Base-by-base conservation (phyloP, 805 yeast genomes). In the Starmerella powellii region DNA sequence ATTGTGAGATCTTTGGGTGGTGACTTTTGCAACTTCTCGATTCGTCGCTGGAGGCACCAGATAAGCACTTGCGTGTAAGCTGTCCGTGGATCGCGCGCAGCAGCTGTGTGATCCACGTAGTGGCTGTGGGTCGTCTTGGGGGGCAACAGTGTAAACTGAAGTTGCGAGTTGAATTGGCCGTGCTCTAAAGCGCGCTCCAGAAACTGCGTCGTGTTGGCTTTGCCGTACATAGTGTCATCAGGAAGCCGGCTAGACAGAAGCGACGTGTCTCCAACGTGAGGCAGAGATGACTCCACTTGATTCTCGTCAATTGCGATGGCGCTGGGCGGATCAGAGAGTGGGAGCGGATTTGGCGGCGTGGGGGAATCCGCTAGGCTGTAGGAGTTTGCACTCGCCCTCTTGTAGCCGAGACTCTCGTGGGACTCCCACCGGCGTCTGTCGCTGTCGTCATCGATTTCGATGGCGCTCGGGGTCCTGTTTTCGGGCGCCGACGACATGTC, bases 61-160 rank as follows among this genome's bases (percentile, higher is more conserved):
- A 50, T 46, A 12, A 50, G 34, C 6, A 48, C 48, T 36, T 50
- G 54, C 16, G 47, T 44, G 38, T 40, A 45, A 18, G 36, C 30
- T 17, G 29, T 24, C 23, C 6, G 8, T 13, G 36, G 33, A 11
- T 31, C 31, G 17, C 28, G 36, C 15, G 41, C 19, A 17, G 29
- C 15, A 4, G 11, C 35, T 1, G 38, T 36, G 31, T 37, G 29
- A 20, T 21, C 19, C n/a, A 24, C 30, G 33, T 40, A 42, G 15
- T 39, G 33, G 8, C 26, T 16, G 16, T 19, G 24, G 17, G 26
- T 8, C 27, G 27, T 16, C 17, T 10, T 33, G n/a, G 26, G 36
- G 15, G 36, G 36, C 15, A 20, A 6, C 15, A 11, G 6, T 6
- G 26, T 12, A 18, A 6, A 8, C 27, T 6, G 8, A 6, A 8